These are phyloP conservation scores for Podospora sp. DNA, from an alignment of 495 filamentous ascomycete species.

Conservation along the genomic window DNA sequence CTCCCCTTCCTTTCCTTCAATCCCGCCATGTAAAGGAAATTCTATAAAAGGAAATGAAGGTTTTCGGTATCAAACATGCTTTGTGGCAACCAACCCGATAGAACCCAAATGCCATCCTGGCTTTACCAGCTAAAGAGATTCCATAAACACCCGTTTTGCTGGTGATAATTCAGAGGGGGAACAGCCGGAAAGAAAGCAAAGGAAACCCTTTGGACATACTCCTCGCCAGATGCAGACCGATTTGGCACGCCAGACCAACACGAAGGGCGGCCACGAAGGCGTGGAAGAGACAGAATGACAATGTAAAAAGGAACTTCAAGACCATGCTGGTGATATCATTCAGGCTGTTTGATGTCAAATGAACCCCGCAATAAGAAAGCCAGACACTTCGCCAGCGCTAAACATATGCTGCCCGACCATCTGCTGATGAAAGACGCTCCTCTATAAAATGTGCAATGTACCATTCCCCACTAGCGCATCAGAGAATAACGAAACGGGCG, in stretches of 20 bases:
- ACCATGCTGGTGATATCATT: slow-evolving; percentile 23
- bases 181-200: neutral
- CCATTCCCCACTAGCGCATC: slow-evolving; percentile 11
- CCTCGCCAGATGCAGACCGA: no score
- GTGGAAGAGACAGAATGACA: neutral
- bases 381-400: slow-evolving; percentile 11
- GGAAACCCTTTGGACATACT: neutral
- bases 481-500: slow-evolving; percentile 9
- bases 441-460: slow-evolving; percentile 28
- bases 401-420: slow-evolving; percentile 16
- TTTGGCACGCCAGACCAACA: no score
- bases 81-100: slow-evolving; percentile 1
- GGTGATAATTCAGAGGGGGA: neutral
- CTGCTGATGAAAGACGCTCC: slow-evolving; percentile 23
- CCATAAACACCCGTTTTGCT: neutral
- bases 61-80: slow-evolving; percentile 22
- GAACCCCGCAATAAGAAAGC: slow-evolving; percentile 11
- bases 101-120: no score
- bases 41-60: slow-evolving; percentile 14
- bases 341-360: slow-evolving; percentile 22
- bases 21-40: slow-evolving; percentile 5
- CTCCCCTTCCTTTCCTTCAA: neutral
- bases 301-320: neutral
- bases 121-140: neutral
- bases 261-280: neutral